phyloP scores from a whole-genome alignment of 192 early-diverging fungal genomes.

The Gonapodya prolifera region DNA sequence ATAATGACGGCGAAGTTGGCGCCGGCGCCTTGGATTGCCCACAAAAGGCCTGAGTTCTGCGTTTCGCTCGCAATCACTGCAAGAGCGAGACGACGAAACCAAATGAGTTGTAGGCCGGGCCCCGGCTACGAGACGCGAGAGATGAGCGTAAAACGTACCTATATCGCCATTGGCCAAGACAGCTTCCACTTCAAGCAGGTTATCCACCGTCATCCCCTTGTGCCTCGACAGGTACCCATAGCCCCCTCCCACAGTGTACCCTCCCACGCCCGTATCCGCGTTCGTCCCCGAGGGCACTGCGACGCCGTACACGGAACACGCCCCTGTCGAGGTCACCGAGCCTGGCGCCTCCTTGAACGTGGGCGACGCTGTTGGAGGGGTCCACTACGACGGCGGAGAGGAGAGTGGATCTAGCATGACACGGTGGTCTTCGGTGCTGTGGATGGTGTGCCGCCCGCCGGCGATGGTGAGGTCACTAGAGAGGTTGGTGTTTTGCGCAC shows the following conservation, averaged over 20 bases:
- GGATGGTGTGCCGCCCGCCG: slow-evolving; percentile 1
- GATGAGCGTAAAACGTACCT: slow-evolving; percentile 10
- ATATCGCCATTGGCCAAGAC: slow-evolving; percentile 6
- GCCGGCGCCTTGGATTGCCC: slow-evolving; percentile 15
- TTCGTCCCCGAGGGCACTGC: slow-evolving; percentile 11
- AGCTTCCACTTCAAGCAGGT: slow-evolving; percentile 11
- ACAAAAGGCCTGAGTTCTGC: background rate
- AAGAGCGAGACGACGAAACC: too few relatives aligned
- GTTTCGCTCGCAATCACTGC: background rate
- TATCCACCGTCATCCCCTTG: slow-evolving; percentile 14
- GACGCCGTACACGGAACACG: slow-evolving; percentile 6
- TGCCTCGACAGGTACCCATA: slow-evolving; percentile 13
- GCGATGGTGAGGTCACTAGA: slow-evolving; percentile 1
- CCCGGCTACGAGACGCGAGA: slow-evolving; percentile 7
- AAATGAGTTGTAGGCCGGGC: background rate
- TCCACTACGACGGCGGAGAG: slow-evolving; percentile 12
- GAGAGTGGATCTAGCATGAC: slow-evolving; percentile 10
- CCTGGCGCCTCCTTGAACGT: slow-evolving; percentile 15
- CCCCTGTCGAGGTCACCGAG: slow-evolving; percentile 10
- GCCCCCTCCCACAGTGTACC: slow-evolving; percentile 14
- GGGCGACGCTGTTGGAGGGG: background rate
- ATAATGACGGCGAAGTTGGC: slow-evolving; percentile 16
- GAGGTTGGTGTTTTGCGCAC: too few relatives aligned
- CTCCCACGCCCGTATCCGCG: slow-evolving; percentile 11
- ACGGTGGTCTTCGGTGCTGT: background rate